Base-by-base conservation (phyloP, 139 green algal species). In the Coccomyxa sp. region DNA sequence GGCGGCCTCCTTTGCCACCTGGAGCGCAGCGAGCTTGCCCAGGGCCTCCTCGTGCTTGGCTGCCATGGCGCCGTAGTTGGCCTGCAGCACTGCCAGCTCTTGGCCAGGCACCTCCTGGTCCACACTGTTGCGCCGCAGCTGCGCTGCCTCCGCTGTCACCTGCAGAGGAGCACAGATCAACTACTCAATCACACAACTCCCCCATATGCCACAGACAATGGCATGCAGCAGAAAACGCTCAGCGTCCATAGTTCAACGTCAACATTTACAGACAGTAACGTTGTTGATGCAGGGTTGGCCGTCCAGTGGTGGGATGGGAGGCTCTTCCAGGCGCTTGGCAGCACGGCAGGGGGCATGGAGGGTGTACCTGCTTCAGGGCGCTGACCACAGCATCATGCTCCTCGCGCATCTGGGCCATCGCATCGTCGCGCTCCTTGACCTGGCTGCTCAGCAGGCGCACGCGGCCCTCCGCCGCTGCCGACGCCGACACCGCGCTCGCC, bases 11-110 rank as follows among this genome's bases (percentile, higher is more conserved):
- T 71, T 71, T 21, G 63, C 63, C 1, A 9, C 63, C 63, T 21
- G 18, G 1, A 71, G 18, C 7, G 4, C 1, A 21, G 63, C 63
- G 4, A 71, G 63, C 71, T 77, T 31, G n/a, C 27, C 71, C 71
- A 77, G 3, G 3, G 71, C 71, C 27, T 77, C 71, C 71, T 77
- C 71, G 71, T 77, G 71, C 71, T 77, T 77, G 71, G 71, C 21
- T 31, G 27, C 10, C 71, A 77, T 25, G 12, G 71, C 25, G n/a
- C 27, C 71, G 31, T 38, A 38, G 23, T 77, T 31, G 27, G 71
- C 71, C 71, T 77, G 71, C 71, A 77, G 71, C 1, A 32, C 27
- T 38, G 71, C 71, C 71, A 38, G 10, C 71, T 77, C 27, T 12
- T 18, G 27, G 27, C 25, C 27, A 16, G 71, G 71, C 71, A 38